phyloP scores from a whole-genome alignment of 2,329 filamentous ascomycete genomes.

The Fusarium annulatum region DNA sequence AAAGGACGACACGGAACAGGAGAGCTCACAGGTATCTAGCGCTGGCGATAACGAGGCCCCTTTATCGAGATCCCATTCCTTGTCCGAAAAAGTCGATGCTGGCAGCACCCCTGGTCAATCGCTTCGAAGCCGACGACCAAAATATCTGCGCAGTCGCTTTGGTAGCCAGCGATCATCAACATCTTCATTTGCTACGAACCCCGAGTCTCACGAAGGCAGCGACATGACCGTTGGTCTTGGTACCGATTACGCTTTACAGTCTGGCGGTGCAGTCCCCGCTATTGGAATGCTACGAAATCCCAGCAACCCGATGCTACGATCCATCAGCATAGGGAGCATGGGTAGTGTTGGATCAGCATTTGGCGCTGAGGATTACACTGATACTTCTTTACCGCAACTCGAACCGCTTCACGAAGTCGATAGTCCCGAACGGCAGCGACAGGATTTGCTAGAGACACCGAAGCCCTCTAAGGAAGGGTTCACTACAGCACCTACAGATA shows the following conservation, averaged over 20 bases:
- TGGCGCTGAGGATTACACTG: constrained; percentile 69
- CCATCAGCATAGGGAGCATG: constrained; percentile 89
- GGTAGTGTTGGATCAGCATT: constrained; percentile 82
- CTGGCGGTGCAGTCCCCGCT: constrained; percentile 77
- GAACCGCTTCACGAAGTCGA: constrained; percentile 63
- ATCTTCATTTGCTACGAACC: constrained; percentile 67
- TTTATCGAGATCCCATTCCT: constrained; percentile 48
- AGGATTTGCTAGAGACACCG: constrained; percentile 74
- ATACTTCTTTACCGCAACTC: constrained; percentile 58
- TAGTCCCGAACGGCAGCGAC: constrained; percentile 52
- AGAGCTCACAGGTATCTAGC: constrained; percentile 47
- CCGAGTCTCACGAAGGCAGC: constrained; percentile 70
- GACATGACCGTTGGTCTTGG: constrained; percentile 76
- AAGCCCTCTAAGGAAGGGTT: constrained; percentile 67
- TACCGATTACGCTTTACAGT: constrained; percentile 84
- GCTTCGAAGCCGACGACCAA: constrained; percentile 62
- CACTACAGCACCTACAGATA: constrained; percentile 79
- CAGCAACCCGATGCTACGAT: constrained; percentile 72
- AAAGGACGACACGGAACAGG: constrained; percentile 41
- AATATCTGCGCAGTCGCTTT: constrained; percentile 67
- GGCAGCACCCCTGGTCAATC: constrained; percentile 60
- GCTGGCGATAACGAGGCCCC: constrained; percentile 46
- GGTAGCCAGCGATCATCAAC: constrained; percentile 70
- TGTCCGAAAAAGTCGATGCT: constrained; percentile 53
- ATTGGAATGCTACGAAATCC: constrained; percentile 61